Base-by-base conservation (phyloP, 306 rosid genomes). In the Rosa chinensis region DNA sequence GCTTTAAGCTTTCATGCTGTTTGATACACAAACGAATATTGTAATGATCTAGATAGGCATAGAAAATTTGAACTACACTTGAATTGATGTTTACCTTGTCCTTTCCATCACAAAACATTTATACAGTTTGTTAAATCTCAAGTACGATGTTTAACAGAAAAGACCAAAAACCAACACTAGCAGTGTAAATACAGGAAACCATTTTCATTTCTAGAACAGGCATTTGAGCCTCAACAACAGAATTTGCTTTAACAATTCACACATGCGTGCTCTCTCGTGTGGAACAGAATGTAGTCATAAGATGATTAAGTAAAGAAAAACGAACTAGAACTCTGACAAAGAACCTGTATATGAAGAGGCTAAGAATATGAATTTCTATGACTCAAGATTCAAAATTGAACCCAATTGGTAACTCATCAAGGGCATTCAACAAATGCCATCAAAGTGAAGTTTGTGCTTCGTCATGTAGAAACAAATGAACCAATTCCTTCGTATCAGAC, bases 301-400 rank as follows among this genome's bases (percentile, higher is more conserved):
- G 50, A 58, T 16, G 73, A 75, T 63, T 70, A 50, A 35, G 72
- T 47, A 47, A 68, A 50, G 37, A 50, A 32, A 43, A 44, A 67
- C 32, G 25, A 73, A 43, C 84, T 74, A 77, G 53, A 76, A 73
- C 87, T 77, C 35, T 77, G 40, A 77, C 70, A 71, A 73, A 84
- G 76, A 83, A 75, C 85, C 86, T 88, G 85, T 82, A 76, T 81
- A 61, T 77, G 59, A 56, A 83, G 11, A 71, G 66, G 72, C 78
- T 68, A 83, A 72, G 73, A 74, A 53, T 35, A 79, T 79, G 47
- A 82, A 83, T 78, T 84, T 88, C 85, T 80, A 83, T 50, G 84
- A 73, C 82, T 75, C 67, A 6, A 61, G 78, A 74, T 73, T 74
- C 84, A 84, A 82, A 78, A 78, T 20, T 28, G 88, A 85, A 87